Evolutionary conservation across 345 rosid species (phyloP), one percentile per base, ranked within the genome.

Genomic region (Dimocarpus longan): DNA sequence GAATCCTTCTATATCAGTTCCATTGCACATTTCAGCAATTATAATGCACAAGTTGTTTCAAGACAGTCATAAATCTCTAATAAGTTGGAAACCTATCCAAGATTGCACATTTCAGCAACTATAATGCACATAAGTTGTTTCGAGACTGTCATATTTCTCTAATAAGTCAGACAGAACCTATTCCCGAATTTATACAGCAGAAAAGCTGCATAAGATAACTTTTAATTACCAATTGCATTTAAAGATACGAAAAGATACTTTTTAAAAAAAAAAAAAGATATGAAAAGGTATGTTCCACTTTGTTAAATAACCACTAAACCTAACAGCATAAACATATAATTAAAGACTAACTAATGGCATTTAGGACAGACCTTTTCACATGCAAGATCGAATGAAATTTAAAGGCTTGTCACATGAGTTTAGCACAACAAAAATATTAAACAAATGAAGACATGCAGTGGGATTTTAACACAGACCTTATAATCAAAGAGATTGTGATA

Each of bases 1-100:
- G 63, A 66, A 80, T 79, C 56, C 32, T 70, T 79, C 77, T 24
- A 69, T 68, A 37, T 63, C 44, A 79, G 32, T 28, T 54, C 52
- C 43, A 32, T 22, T 56, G 46, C 66, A 60, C 48, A 76, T n/a
- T 65, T 50, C 43, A 70, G 62, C 24, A 57, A 40, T 32, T 60
- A 74, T 3, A 60, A 10, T 18, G 50, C 21, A 40, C 5, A 6
- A 32, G 11, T 26, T 26, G 28, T 26, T 26, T 56, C 76, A 56
- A 72, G 9, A 56, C 22, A 32, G n/a, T 37, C 65, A 72, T 56
- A 56, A 9, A 56, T 72, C 76, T 56, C 63, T 1, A 18, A 46
- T 70, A 71, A 71, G 24, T 52, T 18, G 1, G 28, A 70, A 71
- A 52, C 60, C 63, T 26, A 44, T 19, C 37, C 75, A 72, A 72